Base-by-base conservation (phyloP, 768 basidiomycete genomes). In the Xerocomus spinulosus region DNA sequence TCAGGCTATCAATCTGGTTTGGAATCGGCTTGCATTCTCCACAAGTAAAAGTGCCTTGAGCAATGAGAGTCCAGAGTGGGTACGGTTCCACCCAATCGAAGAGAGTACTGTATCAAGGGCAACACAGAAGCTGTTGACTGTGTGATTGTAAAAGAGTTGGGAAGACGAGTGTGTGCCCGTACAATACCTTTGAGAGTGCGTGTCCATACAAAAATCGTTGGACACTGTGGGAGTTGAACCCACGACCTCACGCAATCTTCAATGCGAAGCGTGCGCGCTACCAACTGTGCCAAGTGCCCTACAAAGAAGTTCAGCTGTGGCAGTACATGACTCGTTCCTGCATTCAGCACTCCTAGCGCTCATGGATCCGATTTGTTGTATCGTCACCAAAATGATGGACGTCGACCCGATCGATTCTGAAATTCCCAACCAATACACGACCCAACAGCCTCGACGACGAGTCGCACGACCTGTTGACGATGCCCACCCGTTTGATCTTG, bases 401-500 rank as follows among this genome's bases (percentile, higher is more conserved):
- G 50, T 66, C 3, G 64, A 66, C 56, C 53, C 44, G 34, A 56
- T 60, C 50, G 65, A 66, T 2, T 46, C 56, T 14, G 66, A 67
- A 18, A 50, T 56, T 42, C 46, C 51, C n/a, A 46, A 46, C 42
- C 53, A 54, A 20, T 48, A 35, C 24, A 25, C 48, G 30, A 40
- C 44, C 5, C 52, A 48, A 21, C 52, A 42, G 9, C 32, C 47
- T 5, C 46, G 59, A 50, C 51, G 57, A 47, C 59, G 63, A 20
- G 42, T 47, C 29, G 54, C 73, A 18, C 76, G 76, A 2, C 68
- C 70, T 12, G 76, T 92, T 13, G 85, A 92, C 64, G 87, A 88
- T 35, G 75, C 76, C 0, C 90, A 92, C 60, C 89, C 92, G 4
- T 93, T 92, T 61, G 92, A 95, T 61, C 78, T 94, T 44, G 92